Base-by-base conservation (phyloP, 768 basidiomycete species). In the Coprinellus micaceus region DNA sequence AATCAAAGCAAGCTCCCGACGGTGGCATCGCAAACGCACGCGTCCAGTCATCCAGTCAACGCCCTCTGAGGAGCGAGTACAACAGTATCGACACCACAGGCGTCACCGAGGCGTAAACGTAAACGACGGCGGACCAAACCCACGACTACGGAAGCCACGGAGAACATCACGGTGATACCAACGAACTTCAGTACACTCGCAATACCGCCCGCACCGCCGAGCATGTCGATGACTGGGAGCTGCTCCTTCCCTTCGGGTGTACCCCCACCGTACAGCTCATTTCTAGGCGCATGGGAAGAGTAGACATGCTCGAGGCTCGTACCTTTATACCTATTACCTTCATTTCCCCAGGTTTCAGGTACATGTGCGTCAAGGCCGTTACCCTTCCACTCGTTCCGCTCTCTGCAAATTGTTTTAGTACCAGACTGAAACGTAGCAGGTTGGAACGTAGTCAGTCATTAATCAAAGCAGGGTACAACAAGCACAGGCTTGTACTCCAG, bases 1-100 rank as follows among this genome's bases (percentile, higher is more conserved):
- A 1, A 99, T 75, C 22, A 98, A 76, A 54, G 88, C 81, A 55
- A 99, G 72, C 69, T 99, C 96, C 54, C 95, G 77, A 24, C 86
- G 49, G 26, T 51, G 49, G 49, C 15, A 37, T 21, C 49, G 49
- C 49, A 30, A 36, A 21, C 49, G 49, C 26, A 36, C 10, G 3
- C 49, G 4, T 9, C 49, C 49, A 28, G 30, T 29, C 49, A 51
- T 51, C 49, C 30, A 30, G 10, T 30, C 49, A 22, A 28, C 36
- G n/a, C 49, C 49, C 7, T 30, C 36, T n/a, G 49, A 51, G 21
- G 49, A 51, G 29, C 49, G 49, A 11, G n/a, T 43, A 17, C 40
- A 43, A 17, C 13, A 15, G 40, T 43, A 43, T 17, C 7, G 40
- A 17, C 17, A 2, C 13, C 25, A 26, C 24, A 28, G 24, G 24